Base-by-base conservation (phyloP, 768 basidiomycete species). In the Mycena crocata region DNA sequence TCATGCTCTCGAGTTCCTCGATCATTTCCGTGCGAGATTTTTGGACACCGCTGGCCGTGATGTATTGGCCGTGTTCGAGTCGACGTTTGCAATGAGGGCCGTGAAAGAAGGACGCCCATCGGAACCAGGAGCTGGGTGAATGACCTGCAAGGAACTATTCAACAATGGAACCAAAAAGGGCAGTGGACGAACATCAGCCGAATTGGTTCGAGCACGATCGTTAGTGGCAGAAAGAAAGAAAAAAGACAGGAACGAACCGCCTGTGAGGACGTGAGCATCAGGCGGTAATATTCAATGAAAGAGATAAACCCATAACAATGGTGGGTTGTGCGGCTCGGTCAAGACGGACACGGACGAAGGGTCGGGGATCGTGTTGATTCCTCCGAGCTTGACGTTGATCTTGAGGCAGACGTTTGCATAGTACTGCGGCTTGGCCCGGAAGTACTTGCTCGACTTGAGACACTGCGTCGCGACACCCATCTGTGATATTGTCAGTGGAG, bases 21-120 rank as follows among this genome's bases (percentile, higher is more conserved):
- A 56, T 40, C 40, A 57, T 44, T 44, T 57, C 45, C 8, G 23
- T n/a, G 30, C 51, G 51, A 39, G 51, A 52, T 37, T 32, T 69
- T 35, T 65, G 64, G 21, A 69, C 68, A 9, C 64, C 57, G 28
- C 55, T 58, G 14, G 65, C 65, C 0, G 87, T 85, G 5, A 90
- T 85, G 17, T 94, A 95, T 94, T 94, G 5, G 91, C 90, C 0
- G 85, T 87, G 61, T 90, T 86, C 0, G 87, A 87, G 74, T 95
- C 94, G 31, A 95, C 88, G 67, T 90, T 95, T 32, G 86, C 93
- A 21, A 95, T 93, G 8, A 95, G 80, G 8, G 93, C 84, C 0
- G 93, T 91, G 75, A 92, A 94, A 0, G 93, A 95, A 1, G 94
- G 94, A 5, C 89, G 86, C 21, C 89, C 92, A 23, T 85, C 86